phyloP scores from a whole-genome alignment of 108 stramenopile genomes.

The Parmales sp. region DNA sequence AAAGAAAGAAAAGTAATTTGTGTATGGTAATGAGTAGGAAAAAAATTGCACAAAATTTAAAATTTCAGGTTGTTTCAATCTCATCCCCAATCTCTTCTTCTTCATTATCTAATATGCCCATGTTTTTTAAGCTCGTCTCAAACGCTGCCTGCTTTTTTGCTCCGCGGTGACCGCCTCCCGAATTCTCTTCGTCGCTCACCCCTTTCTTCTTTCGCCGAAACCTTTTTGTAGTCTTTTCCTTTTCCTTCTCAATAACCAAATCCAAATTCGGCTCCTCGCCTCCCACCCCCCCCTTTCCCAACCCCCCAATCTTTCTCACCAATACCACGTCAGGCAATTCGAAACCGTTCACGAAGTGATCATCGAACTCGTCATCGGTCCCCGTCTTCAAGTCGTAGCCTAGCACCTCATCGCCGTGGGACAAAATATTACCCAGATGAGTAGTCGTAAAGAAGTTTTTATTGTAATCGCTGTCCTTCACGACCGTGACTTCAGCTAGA shows the following conservation, averaged over 20 bases:
- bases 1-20: no score
- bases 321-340: conserved; percentile 85
- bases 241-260: neutral
- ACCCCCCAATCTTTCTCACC: conserved; percentile 76
- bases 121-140: conserved; percentile 49
- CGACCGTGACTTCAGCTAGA: conserved; percentile 87
- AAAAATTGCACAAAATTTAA: no score
- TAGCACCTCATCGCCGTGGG: conserved; percentile 83
- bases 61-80: no score
- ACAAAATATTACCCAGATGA: conserved; percentile 84
- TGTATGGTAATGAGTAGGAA: no score
- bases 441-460: conserved; percentile 68
- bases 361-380: conserved; percentile 22
- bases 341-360: conserved; percentile 35
- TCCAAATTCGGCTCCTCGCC: neutral
- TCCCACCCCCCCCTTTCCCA: neutral
- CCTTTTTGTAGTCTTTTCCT: conserved; percentile 13
- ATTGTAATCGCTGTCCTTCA: conserved; percentile 83
- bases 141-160: neutral
- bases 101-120: conserved; percentile 64
- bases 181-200: conserved; percentile 53
- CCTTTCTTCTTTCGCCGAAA: conserved; percentile 44
- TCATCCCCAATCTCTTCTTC: conserved; percentile 33
- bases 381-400: conserved; percentile 79
- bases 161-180: conserved; percentile 17